Base-by-base conservation (phyloP, 2,329 filamentous ascomycete species). In the Harringtonia lauricola region DNA sequence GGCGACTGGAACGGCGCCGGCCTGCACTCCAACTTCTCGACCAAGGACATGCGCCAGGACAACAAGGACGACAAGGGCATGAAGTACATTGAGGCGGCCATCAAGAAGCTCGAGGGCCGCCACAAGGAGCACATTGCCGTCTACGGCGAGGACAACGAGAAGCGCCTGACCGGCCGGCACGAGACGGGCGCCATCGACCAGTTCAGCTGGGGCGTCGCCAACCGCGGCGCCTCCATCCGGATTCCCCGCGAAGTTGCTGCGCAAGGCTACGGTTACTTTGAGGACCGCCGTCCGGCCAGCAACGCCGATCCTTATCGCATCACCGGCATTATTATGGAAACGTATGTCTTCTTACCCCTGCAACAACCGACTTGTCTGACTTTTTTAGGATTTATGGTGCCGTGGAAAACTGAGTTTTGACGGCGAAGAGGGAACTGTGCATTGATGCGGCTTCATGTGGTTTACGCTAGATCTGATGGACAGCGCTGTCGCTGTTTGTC, bases 171-270 rank as follows among this genome's bases (percentile, higher is more conserved):
- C 42, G 92, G 92, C 56, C 76, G 77, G 53, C 87, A 95, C 69
- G 92, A 98, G 80, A 98, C 92, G 12, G 89, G 89, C 38, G 79
- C 74, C 56, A 95, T 95, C 59, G 90, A 98, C 61, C 77, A 83
- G 64, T 98, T 98, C 78, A 81, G 79, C 55, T 96, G 82, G 66
- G 90, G 92, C 61, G 82, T 96, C 49, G 92, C 92, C 64, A 90
- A 96, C 81, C 88, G 92, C 67, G 92, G 90, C 59, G 83, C 86
- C 47, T 94, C 85, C 33, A 89, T 96, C 59, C 86, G 92, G 64
- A 92, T 98, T 45, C 57, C 59, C 37, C 51, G 58, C 17, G 76
- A 83, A 57, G 78, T 76, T 59, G 86, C 80, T 43, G 81, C 79
- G 59, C 82, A 89, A 62, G 81, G 84, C 67, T 89, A 85, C 69